Base-by-base conservation (phyloP, 495 filamentous ascomycete species). In the Neurospora hispaniola region DNA sequence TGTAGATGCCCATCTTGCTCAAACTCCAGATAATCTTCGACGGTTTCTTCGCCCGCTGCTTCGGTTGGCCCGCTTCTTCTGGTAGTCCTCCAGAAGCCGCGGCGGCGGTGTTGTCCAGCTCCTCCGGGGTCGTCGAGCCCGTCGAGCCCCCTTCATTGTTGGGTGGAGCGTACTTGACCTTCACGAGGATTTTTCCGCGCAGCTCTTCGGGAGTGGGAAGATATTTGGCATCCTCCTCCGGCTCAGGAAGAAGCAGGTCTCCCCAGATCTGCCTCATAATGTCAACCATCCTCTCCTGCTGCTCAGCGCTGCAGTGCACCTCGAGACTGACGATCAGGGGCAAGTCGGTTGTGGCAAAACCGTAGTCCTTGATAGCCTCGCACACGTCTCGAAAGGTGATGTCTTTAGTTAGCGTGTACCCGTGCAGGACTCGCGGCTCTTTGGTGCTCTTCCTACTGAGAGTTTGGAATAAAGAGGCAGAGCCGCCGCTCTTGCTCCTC, bases 301-400 rank as follows among this genome's bases (percentile, higher is more conserved):
- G 95, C 59, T 90, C 87, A 0, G 86, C 79, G 73, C 85, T 85
- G 41, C 92, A 93, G 81, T 97, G 95, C 0, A 97, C 92, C 79
- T 98, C 95, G 10, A 98, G 84, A 75, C 92, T 96, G 73, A 97
- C 89, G 44, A 98, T 94, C 2, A 98, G 83, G 0, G 95, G 95
- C 1, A 94, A 82, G 70, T 97, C 90, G 20, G 81, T 81, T 4
- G 84, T 86, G 8, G 89, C 83, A 77, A 98, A 98, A 0, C 92
- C 93, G 76, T 90, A 87, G 66, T 97, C 89, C 23, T 89, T 84
- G 69, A 98, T 94, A 0, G 92, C 89, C 71, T 86, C 84, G 80
- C 93, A 97, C 1, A 97, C 94, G 18, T 91, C 88, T 42, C 93
- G 89, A 81, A 98, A 98, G 0, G 90, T 86, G 12, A 96, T 88